A percentile compares a stretch with the other conserved stretches of the same genome.
Conservation (phyloP, 129 eudicot species). For the Lactuca sativa region DNA sequence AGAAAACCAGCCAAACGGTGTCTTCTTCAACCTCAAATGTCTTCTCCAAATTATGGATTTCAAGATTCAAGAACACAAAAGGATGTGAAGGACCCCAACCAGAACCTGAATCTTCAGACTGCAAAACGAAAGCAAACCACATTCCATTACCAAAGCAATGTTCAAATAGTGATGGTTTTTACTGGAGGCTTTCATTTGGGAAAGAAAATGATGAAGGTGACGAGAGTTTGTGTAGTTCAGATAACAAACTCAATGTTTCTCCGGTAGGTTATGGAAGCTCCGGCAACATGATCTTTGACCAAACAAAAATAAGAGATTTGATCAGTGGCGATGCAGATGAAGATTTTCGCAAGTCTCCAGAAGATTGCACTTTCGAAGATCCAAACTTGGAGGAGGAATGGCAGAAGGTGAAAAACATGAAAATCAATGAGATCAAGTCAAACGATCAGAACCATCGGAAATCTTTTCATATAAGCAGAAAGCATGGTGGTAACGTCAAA, state of each 20-base stretch:
- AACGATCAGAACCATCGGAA: conserved; percentile 42
- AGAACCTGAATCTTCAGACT: conserved; percentile 10
- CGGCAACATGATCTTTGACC: conserved; percentile 18
- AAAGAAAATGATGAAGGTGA: conserved; percentile 27
- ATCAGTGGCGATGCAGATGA: conserved; percentile 21
- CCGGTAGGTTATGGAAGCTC: conserved; percentile 29
- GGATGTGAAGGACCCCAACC: neutral
- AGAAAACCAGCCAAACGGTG: conserved; percentile 15
- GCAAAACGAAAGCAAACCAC: neutral
- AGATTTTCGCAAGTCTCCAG: neutral
- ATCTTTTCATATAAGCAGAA: conserved; percentile 18
- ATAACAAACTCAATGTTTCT: conserved; percentile 29
- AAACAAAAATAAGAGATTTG: conserved; percentile 38
- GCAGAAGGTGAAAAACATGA: conserved; percentile 29
- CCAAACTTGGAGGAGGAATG: neutral
- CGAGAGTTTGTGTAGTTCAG: conserved; percentile 30
- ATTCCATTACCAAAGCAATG: conserved; percentile 23
- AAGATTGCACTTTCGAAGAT: neutral
- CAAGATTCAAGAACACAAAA: conserved; percentile 45
- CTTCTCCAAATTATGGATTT: conserved; percentile 46
- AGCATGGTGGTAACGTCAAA: conserved; percentile 39
- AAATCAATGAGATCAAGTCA: conserved; percentile 33
- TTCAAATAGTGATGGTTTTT: conserved; percentile 4
- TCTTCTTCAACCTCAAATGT: conserved; percentile 25
- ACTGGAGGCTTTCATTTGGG: neutral